Conservation (phyloP, 2,329 filamentous ascomycete species). For the Chrysoporthe deuterocubensis region DNA sequence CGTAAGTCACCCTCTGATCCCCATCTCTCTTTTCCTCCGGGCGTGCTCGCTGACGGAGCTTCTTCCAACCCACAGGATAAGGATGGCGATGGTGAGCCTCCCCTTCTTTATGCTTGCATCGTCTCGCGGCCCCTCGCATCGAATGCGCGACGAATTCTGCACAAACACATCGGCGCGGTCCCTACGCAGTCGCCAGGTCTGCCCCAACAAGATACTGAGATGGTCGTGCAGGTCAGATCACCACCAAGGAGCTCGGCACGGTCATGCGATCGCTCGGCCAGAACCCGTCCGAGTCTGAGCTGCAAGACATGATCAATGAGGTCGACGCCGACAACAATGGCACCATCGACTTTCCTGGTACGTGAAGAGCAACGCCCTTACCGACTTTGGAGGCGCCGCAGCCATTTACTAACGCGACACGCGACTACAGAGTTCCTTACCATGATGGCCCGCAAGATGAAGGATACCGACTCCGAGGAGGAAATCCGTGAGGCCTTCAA, state of each 20-base stretch:
- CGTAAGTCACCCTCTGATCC: constrained; percentile 63
- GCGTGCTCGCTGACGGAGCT: constrained; percentile 26
- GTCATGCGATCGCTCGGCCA: constrained; percentile 90
- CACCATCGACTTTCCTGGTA: constrained; percentile 90
- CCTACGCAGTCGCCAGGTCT: background rate
- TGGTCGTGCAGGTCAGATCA: constrained; percentile 74
- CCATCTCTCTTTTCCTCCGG: constrained; percentile 20
- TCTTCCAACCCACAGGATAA: constrained; percentile 68
- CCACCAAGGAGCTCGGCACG: constrained; percentile 86
- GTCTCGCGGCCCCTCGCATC: constrained; percentile 18
- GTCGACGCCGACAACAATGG: constrained; percentile 92
- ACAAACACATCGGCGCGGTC: background rate
- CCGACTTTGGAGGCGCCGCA: background rate
- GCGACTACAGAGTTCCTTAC: constrained; percentile 74
- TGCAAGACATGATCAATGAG: constrained; percentile 95
- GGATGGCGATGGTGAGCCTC: constrained; percentile 82
- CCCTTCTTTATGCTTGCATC: constrained; percentile 12
- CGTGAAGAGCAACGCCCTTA: constrained; percentile 34
- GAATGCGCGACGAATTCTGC: constrained; percentile 12
- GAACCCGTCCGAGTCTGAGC: constrained; percentile 86
- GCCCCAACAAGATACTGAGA: constrained; percentile 31
- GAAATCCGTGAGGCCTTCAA: constrained; percentile 91
- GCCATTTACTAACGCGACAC: constrained; percentile 17
- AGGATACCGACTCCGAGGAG: constrained; percentile 89
- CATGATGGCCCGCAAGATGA: constrained; percentile 96